Conservation (phyloP, 306 rosid species). For the Vigna angularis region DNA sequence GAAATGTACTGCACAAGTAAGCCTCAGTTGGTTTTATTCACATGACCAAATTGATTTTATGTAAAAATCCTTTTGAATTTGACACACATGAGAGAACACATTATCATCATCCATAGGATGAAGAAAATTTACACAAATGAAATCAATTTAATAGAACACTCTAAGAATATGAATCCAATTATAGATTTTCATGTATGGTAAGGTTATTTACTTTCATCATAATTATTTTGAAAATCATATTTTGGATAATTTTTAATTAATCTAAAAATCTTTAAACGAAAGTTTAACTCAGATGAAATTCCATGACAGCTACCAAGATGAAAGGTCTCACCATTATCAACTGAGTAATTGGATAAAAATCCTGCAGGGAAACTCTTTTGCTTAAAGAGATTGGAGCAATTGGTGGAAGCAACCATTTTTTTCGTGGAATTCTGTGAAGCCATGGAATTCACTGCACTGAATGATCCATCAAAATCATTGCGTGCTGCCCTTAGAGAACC, state of each 20-base stretch:
- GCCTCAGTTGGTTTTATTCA: neutral
- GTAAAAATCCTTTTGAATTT: neutral
- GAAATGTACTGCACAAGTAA: too few relatives aligned
- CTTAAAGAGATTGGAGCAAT: constrained; percentile 62
- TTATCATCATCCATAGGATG: neutral
- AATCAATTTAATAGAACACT: neutral
- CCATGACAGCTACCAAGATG: neutral
- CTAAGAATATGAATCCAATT: neutral
- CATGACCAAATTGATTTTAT: neutral
- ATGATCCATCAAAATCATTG: constrained; percentile 51
- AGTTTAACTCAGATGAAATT: neutral
- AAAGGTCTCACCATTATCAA: constrained; percentile 60
- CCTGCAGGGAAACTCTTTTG: constrained; percentile 81
- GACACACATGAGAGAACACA: neutral
- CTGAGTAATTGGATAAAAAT: constrained; percentile 55
- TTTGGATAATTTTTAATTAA: neutral
- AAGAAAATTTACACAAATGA: neutral
- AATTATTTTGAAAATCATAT: neutral
- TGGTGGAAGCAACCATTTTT: constrained; percentile 46
- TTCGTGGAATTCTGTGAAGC: constrained; percentile 48
- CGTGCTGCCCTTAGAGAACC: constrained; percentile 19
- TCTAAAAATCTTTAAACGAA: neutral
- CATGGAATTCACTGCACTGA: constrained; percentile 41
- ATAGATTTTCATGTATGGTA: neutral
- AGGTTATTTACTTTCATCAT: neutral